phyloP scores from a whole-genome alignment of 371 early-diverging fungal species.

The Saksenaea vasiformis region DNA sequence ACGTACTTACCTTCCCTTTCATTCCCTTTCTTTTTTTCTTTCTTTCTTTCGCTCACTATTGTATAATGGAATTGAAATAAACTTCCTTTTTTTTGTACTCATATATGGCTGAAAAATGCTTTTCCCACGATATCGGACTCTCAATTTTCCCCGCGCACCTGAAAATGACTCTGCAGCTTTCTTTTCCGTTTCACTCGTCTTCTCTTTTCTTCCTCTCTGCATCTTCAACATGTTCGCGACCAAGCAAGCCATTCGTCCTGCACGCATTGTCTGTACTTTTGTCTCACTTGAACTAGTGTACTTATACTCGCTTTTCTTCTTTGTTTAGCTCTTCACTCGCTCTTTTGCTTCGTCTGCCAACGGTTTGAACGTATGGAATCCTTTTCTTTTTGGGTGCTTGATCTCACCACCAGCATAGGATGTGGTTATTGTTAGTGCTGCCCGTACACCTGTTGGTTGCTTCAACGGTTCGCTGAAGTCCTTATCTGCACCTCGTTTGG shows the following conservation, averaged over 20 bases:
- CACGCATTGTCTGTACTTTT: constrained; percentile 18
- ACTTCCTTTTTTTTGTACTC: not conserved
- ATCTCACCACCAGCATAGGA: constrained; percentile 31
- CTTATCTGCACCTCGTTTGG: constrained; percentile 67
- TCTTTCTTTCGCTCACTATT: not conserved
- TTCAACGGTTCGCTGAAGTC: constrained; percentile 73
- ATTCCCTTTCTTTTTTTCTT: not conserved
- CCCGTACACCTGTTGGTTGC: constrained; percentile 76
- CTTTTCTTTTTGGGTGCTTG: not conserved
- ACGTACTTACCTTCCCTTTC: not conserved
- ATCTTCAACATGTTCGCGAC: constrained; percentile 25
- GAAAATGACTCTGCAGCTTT: not conserved
- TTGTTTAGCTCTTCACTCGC: constrained; percentile 26
- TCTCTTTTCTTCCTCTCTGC: constrained; percentile 2
- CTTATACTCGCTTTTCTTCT: not conserved
- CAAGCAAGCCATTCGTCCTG: constrained; percentile 23
- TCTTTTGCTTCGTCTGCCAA: constrained; percentile 38
- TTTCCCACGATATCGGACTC: not conserved
- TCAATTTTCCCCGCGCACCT: not conserved
- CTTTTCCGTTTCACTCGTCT: constrained; percentile 1
- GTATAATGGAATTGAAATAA: constrained; percentile 1
- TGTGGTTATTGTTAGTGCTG: constrained; percentile 64
- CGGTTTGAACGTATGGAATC: constrained; percentile 33
- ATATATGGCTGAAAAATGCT: not conserved
- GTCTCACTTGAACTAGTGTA: not conserved